Base-by-base conservation (phyloP, 352 stramenopile genomes). In the Thalassiosira gravida region DNA sequence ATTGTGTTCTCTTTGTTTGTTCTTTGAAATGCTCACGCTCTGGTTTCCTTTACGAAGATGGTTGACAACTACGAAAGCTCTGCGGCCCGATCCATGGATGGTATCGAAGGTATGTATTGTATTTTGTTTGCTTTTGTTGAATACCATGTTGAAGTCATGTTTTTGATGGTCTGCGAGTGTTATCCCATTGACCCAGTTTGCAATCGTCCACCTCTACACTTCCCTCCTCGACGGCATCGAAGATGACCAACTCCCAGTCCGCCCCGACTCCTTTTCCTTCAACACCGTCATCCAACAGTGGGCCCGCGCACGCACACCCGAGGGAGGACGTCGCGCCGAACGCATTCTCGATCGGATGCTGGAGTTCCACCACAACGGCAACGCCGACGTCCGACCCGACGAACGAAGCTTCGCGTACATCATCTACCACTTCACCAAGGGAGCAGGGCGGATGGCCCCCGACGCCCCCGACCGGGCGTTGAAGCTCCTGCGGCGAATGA, bases 201-300 rank as follows among this genome's bases (percentile, higher is more conserved):
- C n/a, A n/a, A n/a, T n/a, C n/a, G n/a, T n/a, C n/a, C n/a, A n/a
- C n/a, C n/a, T n/a, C n/a, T n/a, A n/a, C n/a, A n/a, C n/a, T n/a
- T n/a, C n/a, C n/a, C n/a, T n/a, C n/a, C n/a, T n/a, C n/a, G n/a
- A n/a, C n/a, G n/a, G n/a, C n/a, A n/a, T n/a, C n/a, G n/a, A 89
- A 56, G 87, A 92, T 47, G 74, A 82, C 6, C 74, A 84, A 9
- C 32, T 86, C 3, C 77, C 71, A 9, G 73, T 88, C n/a, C 52
- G 71, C 22, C 84, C 82, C 3, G 84, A 92, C 69, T 77, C 72
- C 8, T 92, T 90, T 69, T 87, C 84, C 1, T 91, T 92, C 58
- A 89, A 92, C 66, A 81, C 67, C 27, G 71, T 89, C 0, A 91
- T 92, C 70, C 80, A 88, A 56, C 82, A 87, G 22, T 92, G 86